Evolutionary conservation across 2,329 filamentous ascomycete genomes (phyloP).

Genomic region (Aurifilum marmelostoma): DNA sequence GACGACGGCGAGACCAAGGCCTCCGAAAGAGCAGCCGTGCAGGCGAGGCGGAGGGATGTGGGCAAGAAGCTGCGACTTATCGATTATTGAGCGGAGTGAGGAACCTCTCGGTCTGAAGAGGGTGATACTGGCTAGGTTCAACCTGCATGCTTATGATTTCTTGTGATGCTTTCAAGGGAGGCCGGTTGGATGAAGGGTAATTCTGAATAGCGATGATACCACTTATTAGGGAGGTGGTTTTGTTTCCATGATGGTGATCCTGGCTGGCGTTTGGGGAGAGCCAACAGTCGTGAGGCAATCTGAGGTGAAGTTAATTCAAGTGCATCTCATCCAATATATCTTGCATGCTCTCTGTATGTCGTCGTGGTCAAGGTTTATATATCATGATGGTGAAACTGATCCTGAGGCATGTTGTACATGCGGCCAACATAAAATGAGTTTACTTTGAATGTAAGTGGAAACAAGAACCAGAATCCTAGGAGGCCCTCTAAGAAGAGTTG

Average conservation of each 20-base stretch:
- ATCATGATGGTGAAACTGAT: too few species aligned
- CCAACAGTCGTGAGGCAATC: background rate
- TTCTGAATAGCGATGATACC: background rate
- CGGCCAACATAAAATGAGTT: too few species aligned
- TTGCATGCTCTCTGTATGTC: too few species aligned
- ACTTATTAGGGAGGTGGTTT: background rate
- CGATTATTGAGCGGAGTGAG: conserved; percentile 59
- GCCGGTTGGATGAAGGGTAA: too few species aligned
- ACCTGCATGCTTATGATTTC: background rate
- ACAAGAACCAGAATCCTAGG: too few species aligned
- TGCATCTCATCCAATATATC: too few species aligned
- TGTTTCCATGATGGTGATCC: background rate
- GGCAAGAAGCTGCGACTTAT: conserved; percentile 73
- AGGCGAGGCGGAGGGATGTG: conserved; percentile 66
- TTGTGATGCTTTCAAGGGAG: background rate
- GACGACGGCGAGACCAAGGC: conserved; percentile 56
- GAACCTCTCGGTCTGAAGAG: background rate
- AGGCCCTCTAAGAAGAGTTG: too few species aligned
- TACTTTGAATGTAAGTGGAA: too few species aligned
- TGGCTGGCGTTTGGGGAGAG: background rate
- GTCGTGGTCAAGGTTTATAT: too few species aligned
- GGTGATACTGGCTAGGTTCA: background rate
- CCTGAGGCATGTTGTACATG: too few species aligned
- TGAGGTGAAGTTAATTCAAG: too few species aligned
- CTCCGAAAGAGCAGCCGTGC: conserved; percentile 62